Evolutionary conservation across 2,329 filamentous ascomycete species (phyloP).

Genomic region (Teratosphaeria gauchensis): DNA sequence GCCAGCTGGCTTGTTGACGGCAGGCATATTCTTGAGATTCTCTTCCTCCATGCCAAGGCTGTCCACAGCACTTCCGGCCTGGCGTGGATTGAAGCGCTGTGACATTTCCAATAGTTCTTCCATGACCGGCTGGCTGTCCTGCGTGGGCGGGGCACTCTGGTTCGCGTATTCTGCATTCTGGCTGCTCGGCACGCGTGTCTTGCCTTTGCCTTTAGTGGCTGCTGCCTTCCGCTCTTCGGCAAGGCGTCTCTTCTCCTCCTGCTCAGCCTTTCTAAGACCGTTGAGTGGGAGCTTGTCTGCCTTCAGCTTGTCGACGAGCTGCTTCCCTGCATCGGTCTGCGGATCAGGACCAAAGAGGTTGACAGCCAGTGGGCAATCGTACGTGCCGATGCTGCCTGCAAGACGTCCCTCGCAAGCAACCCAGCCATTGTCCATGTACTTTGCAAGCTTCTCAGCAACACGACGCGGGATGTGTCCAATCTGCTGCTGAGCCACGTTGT

Average conservation of each 20-base stretch:
- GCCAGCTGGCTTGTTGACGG: constrained; percentile 56
- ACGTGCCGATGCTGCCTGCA: constrained; percentile 55
- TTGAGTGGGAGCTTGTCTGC: constrained; percentile 51
- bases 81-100: constrained; percentile 57
- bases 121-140: constrained; percentile 35
- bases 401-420: constrained; percentile 61
- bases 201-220: constrained; percentile 10
- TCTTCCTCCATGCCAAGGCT: constrained; percentile 63
- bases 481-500: constrained; percentile 65
- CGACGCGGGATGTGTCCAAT: constrained; percentile 68
- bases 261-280: constrained; percentile 30
- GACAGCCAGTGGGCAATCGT: constrained; percentile 63
- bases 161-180: constrained; percentile 7
- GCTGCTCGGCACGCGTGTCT: constrained; percentile 2
- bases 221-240: constrained; percentile 19
- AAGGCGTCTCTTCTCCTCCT: constrained; percentile 13
- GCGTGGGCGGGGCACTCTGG: constrained; percentile 8
- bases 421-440: constrained; percentile 53
- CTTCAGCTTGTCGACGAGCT: constrained; percentile 54
- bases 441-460: constrained; percentile 61
- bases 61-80: constrained; percentile 56
- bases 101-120: constrained; percentile 58
- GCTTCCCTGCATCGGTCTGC: constrained; percentile 26
- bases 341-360: constrained; percentile 55
- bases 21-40: constrained; percentile 60